phyloP scores from a whole-genome alignment of 2,329 filamentous ascomycete species.

The Pseudogymnoascus sp. region DNA sequence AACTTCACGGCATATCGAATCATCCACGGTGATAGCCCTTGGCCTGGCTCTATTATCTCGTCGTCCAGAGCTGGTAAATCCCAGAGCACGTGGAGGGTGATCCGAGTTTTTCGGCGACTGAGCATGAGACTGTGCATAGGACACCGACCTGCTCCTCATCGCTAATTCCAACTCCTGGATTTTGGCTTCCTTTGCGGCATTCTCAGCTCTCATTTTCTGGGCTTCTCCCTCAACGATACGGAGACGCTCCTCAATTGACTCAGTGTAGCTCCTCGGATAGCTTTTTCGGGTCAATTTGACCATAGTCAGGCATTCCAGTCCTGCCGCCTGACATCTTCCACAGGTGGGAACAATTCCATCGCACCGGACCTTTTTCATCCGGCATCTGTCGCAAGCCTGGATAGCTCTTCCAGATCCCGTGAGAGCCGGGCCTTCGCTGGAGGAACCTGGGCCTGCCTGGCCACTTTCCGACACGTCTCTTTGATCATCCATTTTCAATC shows the following conservation, averaged over 20 bases:
- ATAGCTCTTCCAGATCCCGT: slow-evolving; percentile 13
- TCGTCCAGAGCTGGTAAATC: neutral
- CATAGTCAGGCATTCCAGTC: slow-evolving; percentile 14
- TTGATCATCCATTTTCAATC: neutral
- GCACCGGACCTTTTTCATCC: slow-evolving; percentile 15
- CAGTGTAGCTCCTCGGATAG: slow-evolving; percentile 15
- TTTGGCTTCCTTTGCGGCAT: slow-evolving; percentile 12
- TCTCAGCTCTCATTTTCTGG: slow-evolving; percentile 11
- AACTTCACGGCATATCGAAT: slow-evolving; percentile 15
- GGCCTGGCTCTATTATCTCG: slow-evolving; percentile 2
- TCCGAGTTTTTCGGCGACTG: neutral
- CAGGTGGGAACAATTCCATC: slow-evolving; percentile 15
- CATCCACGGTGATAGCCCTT: slow-evolving; percentile 9
- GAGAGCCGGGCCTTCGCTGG: slow-evolving; percentile 8
- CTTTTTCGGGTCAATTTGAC: slow-evolving; percentile 16
- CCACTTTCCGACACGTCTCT: neutral
- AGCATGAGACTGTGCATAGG: slow-evolving; percentile 1
- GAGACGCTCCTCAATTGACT: slow-evolving; percentile 15
- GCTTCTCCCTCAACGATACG: slow-evolving; percentile 15
- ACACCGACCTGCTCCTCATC: slow-evolving; percentile 3
- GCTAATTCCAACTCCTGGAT: slow-evolving; percentile 14
- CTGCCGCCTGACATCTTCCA: slow-evolving; percentile 13
- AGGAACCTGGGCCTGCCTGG: neutral
- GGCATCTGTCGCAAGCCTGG: slow-evolving; percentile 15
- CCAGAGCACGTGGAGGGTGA: neutral